Evolutionary conservation across 2,329 filamentous ascomycete species (phyloP).

Genomic region (Atkinsonella texensis): DNA sequence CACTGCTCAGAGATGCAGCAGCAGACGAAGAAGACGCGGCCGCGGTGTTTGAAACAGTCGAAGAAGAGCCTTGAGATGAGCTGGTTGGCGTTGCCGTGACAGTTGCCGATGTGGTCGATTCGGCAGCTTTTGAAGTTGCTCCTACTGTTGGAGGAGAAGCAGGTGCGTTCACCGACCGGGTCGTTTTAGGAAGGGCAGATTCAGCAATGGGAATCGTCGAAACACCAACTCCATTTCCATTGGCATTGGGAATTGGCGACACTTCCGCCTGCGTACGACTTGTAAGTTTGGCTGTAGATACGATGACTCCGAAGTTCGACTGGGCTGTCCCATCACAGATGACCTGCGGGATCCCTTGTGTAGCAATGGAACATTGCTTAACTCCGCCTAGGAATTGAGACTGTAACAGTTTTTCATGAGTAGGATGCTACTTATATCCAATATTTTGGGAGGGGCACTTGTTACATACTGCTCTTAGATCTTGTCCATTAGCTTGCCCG

Average conservation of each 20-base stretch:
- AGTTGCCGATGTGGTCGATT: neutral
- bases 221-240: constrained; percentile 19
- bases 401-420: neutral
- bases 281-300: neutral
- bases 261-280: neutral
- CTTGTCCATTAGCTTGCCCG: neutral
- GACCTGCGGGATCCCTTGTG: neutral
- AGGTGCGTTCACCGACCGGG: constrained; percentile 1
- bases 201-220: constrained; percentile 17
- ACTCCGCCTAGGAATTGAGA: neutral
- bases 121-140: neutral
- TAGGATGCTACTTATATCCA: neutral
- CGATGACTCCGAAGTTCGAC: neutral
- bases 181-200: constrained; percentile 18
- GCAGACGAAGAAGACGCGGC: constrained; percentile 7
- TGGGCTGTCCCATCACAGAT: neutral
- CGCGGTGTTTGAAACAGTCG: neutral
- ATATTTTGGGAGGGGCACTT: neutral
- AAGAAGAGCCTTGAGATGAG: neutral
- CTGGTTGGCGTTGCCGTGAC: neutral
- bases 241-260: constrained; percentile 6
- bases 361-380: neutral
- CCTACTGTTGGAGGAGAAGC: neutral
- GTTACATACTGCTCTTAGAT: neutral
- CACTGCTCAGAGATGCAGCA: neutral